Evolutionary conservation across 1,284 basidiomycete genomes (phyloP), one percentile per base, ranked within the genome.

Genomic region (Hypsizygus ulmarius): DNA sequence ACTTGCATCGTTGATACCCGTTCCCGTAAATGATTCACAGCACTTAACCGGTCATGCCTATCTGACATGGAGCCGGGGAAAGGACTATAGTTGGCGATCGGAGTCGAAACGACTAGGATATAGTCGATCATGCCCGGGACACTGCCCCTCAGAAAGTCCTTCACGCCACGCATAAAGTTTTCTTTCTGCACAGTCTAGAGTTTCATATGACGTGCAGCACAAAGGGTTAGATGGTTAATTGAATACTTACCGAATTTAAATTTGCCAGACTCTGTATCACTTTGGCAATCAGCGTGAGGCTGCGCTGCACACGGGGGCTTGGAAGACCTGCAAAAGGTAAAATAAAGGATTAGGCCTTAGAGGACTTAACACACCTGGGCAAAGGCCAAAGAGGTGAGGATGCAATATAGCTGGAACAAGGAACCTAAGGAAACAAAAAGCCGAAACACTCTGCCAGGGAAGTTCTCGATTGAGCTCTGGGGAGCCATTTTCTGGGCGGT

Each of bases 391-490:
- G 5, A 88, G 64, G 65, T 91, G 87, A 5, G 88, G 88, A 62
- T 87, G 77, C 15, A 91, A 71, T 47, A 91, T 85, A 18, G 84
- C 86, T 35, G 88, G 89, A 14, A 89, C 84, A 57, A 93, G 84
- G 65, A 93, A 90, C 38, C 90, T 79, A 30, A 93, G 73, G 64
- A 93, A 93, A 60, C 86, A 82, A 63, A 93, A 93, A 0, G 90
- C 90, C 34, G 87, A 89, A 36, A 93, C 87, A 59, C 85, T 84
- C 63, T 91, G 89, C 77, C 79, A 84, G 28, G 81, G 84, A 34
- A 90, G 70, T 36, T 83, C 76, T 41, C 68, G 71, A 56, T 75
- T 78, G 40, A 69, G 66, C 18, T 74, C 73, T 14, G 69, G 60
- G 12, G 64, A 52, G 8, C 61, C 59, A 30, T 64, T 63, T 29